A percentile compares a stretch with the other conserved stretches of the same genome.
These are phyloP conservation scores for Boehmeria nivea DNA, from an alignment of 306 rosid species.

Conservation along the genomic window DNA sequence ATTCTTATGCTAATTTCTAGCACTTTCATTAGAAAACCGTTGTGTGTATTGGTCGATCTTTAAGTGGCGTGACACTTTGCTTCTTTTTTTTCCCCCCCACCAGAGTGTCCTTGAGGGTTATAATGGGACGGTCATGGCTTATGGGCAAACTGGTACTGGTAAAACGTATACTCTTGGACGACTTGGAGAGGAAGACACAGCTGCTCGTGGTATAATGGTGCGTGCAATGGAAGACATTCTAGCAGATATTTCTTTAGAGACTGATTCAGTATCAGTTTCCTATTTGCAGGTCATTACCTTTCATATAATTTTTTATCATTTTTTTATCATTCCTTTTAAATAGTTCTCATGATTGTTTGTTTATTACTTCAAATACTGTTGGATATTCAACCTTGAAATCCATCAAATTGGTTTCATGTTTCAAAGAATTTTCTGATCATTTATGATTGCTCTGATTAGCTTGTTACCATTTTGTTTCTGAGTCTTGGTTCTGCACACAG, in stretches of 20 bases:
- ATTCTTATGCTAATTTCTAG: slow-evolving; percentile 5
- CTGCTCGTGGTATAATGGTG: slow-evolving; percentile 99
- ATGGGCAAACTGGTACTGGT: slow-evolving; percentile 99
- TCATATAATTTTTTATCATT: background rate
- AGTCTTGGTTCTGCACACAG: slow-evolving; percentile 46
- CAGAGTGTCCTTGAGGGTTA: slow-evolving; percentile 95
- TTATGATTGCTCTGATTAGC: slow-evolving; percentile 11
- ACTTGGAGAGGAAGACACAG: slow-evolving; percentile 97
- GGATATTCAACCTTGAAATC: slow-evolving; percentile 2
- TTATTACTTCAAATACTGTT: no score
- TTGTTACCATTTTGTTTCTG: slow-evolving; percentile 12
- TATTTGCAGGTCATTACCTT: slow-evolving; percentile 72
- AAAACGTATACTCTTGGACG: slow-evolving; percentile 94
- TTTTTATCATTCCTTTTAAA: no score
- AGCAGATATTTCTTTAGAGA: slow-evolving; percentile 68
- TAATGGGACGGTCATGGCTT: slow-evolving; percentile 98
- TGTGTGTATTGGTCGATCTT: slow-evolving; percentile 1
- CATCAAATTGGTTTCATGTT: slow-evolving; percentile 6
- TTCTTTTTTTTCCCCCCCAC: slow-evolving; percentile 29
- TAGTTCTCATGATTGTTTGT: no score
- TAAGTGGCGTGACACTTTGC: background rate
- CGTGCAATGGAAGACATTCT: slow-evolving; percentile 97
- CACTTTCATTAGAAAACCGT: background rate
- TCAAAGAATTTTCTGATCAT: slow-evolving; percentile 4
- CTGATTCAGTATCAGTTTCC: slow-evolving; percentile 76